Base-by-base conservation (phyloP, 2,329 filamentous ascomycete genomes). In the Nemania sp. region DNA sequence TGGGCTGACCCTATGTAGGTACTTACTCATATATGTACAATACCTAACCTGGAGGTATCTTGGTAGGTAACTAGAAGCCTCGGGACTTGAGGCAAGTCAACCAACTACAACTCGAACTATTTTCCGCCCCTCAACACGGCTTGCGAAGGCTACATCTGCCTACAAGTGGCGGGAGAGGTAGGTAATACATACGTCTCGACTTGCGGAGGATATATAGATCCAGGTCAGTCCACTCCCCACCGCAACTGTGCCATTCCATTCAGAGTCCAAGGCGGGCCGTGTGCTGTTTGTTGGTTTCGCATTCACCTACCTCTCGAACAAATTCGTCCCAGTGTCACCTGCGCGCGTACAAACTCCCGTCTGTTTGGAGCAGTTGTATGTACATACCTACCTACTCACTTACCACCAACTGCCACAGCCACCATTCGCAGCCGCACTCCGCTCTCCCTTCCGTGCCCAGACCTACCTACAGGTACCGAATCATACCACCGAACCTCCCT, bases 111-210 rank as follows among this genome's bases (percentile, higher is more conserved):
- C 15, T 45, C 41, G 18, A 45, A n/a, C 41, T n/a, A n/a, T n/a
- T 15, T 45, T 5, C 41, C 15, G 41, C 18, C 15, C 15, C 15
- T 45, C 15, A 8, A n/a, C 41, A 45, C 41, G 45, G 66, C 62
- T 68, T 68, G 66, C 66, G 66, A 68, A 61, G 27, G 15, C 66
- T 11, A 22, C 43, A 53, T 68, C 66, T 68, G 66, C 66, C 66
- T 68, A n/a, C 62, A 53, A 58, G 66, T 68, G 66, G 66, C 66
- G 66, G n/a, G n/a, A n/a, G n/a, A n/a, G n/a, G 57, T 15, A 6
- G 45, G 18, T 10, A 38, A 49, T 32, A 15, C 26, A 49, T 32
- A 15, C 26, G 13, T 56, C 38, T 41, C 13, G 11, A 45, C 24
- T 22, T 24, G 47, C 38, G 27, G 41, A 29, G 43, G 18, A 32